These are phyloP conservation scores for Alternaria triticimaculans DNA, from an alignment of 2,329 filamentous ascomycete genomes.

Conservation along the genomic window DNA sequence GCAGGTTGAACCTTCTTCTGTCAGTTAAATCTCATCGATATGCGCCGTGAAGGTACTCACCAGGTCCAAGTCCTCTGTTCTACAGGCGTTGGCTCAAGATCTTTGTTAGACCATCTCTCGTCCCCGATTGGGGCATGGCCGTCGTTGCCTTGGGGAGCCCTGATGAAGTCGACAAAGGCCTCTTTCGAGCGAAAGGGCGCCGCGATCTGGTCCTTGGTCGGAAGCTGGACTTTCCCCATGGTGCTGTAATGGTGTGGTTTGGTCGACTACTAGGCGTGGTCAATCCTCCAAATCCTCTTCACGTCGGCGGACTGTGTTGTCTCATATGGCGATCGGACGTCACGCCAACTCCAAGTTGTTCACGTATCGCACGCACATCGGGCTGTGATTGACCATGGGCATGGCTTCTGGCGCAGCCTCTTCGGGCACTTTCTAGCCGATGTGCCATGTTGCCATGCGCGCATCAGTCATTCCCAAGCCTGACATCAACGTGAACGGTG, in stretches of 20 bases:
- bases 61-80: conserved; percentile 36
- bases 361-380: conserved; percentile 10
- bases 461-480: background rate
- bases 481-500: background rate
- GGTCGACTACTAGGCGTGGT: background rate
- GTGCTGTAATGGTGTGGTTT: background rate
- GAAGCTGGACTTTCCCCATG: conserved; percentile 12
- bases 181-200: conserved; percentile 26
- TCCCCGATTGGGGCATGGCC: conserved; percentile 21
- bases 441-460: conserved; percentile 6
- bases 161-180: conserved; percentile 25
- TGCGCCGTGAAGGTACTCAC: background rate
- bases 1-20: conserved; percentile 22
- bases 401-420: background rate
- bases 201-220: conserved; percentile 4
- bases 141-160: conserved; percentile 21
- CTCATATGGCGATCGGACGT: conserved; percentile 11
- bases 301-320: conserved; percentile 1
- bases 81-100: conserved; percentile 31
- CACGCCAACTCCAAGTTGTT: conserved; percentile 3
- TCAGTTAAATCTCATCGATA: background rate
- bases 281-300: background rate
- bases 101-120: conserved; percentile 33
- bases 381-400: background rate
- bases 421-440: conserved; percentile 17